phyloP scores from a whole-genome alignment of 345 rosid species.

The Pistacia integerrima region DNA sequence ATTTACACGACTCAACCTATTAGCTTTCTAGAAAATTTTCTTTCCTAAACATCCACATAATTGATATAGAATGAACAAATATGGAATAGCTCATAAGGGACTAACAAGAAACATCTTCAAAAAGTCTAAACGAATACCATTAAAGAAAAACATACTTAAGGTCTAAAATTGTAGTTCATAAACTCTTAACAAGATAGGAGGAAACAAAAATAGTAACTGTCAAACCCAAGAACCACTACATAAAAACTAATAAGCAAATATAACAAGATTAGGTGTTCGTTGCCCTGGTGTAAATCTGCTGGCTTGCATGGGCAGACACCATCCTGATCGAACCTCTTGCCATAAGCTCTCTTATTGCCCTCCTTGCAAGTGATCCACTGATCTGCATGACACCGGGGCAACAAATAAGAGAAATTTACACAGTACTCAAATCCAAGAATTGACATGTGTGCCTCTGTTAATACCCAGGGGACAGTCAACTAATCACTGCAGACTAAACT shows the following conservation, averaged over 20 bases:
- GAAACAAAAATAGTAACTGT: background rate
- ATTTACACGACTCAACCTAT: background rate
- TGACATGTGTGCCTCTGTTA: too few relatives aligned
- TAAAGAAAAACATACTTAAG: background rate
- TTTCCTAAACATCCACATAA: background rate
- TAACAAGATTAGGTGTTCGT: slow-evolving; percentile 28
- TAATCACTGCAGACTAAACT: background rate
- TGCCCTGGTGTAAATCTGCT: slow-evolving; percentile 44
- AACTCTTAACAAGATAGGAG: background rate
- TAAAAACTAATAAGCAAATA: background rate
- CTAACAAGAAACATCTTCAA: background rate
- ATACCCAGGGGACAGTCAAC: background rate
- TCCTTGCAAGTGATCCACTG: slow-evolving; percentile 39
- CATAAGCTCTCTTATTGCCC: slow-evolving; percentile 39
- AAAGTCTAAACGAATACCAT: background rate
- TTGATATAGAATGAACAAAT: background rate
- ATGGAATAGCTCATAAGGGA: background rate
- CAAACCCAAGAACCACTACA: background rate
- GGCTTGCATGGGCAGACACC: slow-evolving; percentile 42
- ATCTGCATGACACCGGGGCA: slow-evolving; percentile 10
- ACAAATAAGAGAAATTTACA: background rate
- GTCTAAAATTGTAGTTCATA: background rate
- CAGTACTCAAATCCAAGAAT: background rate
- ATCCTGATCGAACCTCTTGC: slow-evolving; percentile 41
- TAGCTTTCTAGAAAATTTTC: background rate